phyloP scores from a whole-genome alignment of 257 asterid species.

The Scutellaria barbata region DNA sequence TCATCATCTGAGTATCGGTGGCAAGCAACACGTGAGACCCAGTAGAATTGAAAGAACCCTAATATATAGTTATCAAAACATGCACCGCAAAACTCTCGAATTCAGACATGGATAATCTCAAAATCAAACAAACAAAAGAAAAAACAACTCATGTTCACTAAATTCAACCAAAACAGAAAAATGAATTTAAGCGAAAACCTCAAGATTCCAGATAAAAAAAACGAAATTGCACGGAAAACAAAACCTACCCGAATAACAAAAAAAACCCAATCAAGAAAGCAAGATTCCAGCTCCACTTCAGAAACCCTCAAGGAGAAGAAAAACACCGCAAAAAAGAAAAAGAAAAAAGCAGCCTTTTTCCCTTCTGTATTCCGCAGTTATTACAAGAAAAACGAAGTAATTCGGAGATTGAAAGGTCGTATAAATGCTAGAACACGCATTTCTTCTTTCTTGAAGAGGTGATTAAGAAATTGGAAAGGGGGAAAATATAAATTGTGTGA shows the following conservation, averaged over 20 bases:
- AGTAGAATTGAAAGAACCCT: constrained; percentile 26
- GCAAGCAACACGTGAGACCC: constrained; percentile 28
- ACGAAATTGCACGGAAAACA: constrained; percentile 30
- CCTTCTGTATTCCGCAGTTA: constrained; percentile 29
- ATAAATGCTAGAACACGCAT: constrained; percentile 27
- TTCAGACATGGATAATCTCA: constrained; percentile 5
- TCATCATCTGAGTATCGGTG: constrained; percentile 23
- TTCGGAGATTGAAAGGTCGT: constrained; percentile 20
- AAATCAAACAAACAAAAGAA: constrained; percentile 10
- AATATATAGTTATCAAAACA: constrained; percentile 23
- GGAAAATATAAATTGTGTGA: constrained; percentile 37
- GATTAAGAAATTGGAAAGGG: constrained; percentile 24
- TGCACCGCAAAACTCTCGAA: constrained; percentile 15
- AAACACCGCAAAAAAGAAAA: background rate
- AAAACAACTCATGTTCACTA: constrained; percentile 21
- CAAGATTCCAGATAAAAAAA: constrained; percentile 8
- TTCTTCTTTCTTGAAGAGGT: background rate
- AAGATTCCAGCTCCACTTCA: constrained; percentile 37
- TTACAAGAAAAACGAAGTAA: constrained; percentile 18
- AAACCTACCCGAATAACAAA: constrained; percentile 38
- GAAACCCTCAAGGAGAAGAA: background rate
- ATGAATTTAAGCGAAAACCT: constrained; percentile 15
- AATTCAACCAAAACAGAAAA: constrained; percentile 8
- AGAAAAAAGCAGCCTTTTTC: background rate
- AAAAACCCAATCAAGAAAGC: constrained; percentile 34